Evolutionary conservation across 345 rosid genomes (phyloP).

Genomic region (Hevea brasiliensis): DNA sequence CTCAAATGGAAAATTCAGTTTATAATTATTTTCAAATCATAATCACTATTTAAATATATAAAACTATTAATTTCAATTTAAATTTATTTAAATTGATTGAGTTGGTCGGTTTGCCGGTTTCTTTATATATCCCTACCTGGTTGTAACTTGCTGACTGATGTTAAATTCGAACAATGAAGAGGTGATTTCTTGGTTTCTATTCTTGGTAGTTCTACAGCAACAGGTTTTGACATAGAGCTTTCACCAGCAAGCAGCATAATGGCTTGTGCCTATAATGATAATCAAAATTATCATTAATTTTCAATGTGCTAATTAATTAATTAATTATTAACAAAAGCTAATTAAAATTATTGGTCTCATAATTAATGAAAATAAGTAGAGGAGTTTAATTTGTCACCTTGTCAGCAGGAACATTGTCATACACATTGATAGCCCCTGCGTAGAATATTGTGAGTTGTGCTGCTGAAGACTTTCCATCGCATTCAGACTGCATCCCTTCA

Average conservation of each 20-base stretch:
- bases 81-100: too few species aligned
- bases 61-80: too few species aligned
- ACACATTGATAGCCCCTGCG: conserved; percentile 34
- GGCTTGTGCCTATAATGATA: conserved; percentile 36
- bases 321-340: too few species aligned
- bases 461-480: conserved; percentile 8
- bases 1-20: too few species aligned
- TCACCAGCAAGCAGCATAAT: conserved; percentile 43
- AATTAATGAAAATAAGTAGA: not conserved
- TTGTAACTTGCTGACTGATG: conserved; percentile 22
- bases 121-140: conserved; percentile 8
- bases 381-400: conserved; percentile 28
- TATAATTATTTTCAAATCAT: too few species aligned
- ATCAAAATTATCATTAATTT: too few species aligned
- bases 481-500: not conserved
- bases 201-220: conserved; percentile 3
- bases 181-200: conserved; percentile 12
- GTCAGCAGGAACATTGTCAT: conserved; percentile 25
- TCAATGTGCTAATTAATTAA: too few species aligned
- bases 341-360: too few species aligned
- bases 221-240: conserved; percentile 24
- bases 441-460: conserved; percentile 43
- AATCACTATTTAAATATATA: too few species aligned
- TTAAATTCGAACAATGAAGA: not conserved
- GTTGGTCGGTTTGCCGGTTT: too few species aligned